Evolutionary conservation across 768 basidiomycete species (phyloP).

Genomic region (Russula abietina): DNA sequence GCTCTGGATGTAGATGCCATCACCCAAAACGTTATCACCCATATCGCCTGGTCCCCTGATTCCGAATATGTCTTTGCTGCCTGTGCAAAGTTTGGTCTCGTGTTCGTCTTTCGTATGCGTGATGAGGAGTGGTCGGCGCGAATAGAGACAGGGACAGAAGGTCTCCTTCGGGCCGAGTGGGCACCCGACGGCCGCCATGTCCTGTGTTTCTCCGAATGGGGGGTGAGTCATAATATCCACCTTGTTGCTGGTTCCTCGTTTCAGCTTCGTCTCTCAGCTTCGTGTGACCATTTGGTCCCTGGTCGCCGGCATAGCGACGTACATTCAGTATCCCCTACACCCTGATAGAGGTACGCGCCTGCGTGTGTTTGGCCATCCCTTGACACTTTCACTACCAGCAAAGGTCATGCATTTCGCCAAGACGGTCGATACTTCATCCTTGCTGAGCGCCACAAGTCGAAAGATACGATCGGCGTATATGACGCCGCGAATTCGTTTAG

Average conservation of each 20-base stretch:
- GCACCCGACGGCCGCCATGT: constrained; percentile 77
- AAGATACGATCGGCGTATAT: constrained; percentile 82
- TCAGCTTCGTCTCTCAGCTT: constrained; percentile 43
- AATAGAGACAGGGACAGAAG: constrained; percentile 78
- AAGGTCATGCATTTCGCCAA: constrained; percentile 71
- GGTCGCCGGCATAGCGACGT: constrained; percentile 62
- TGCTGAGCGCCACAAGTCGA: constrained; percentile 86
- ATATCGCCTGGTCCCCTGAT: constrained; percentile 81
- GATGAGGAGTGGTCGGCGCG: constrained; percentile 75
- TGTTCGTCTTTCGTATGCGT: constrained; percentile 71
- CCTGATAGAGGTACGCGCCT: constrained; percentile 59
- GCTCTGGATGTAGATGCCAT: constrained; percentile 27
- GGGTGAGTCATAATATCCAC: constrained; percentile 50
- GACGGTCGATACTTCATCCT: constrained; percentile 82
- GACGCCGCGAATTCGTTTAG: constrained; percentile 65
- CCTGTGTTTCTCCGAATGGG: constrained; percentile 90
- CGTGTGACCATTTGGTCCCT: constrained; percentile 85
- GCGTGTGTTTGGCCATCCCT: not conserved
- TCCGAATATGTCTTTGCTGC: constrained; percentile 82
- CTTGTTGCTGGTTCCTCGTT: not conserved
- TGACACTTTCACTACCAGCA: constrained; percentile 2
- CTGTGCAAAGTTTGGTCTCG: constrained; percentile 62
- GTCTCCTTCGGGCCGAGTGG: constrained; percentile 86
- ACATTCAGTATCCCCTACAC: constrained; percentile 82
- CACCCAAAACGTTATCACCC: constrained; percentile 51